Evolutionary conservation across 1,284 basidiomycete genomes (phyloP), one percentile per base, ranked within the genome.

Genomic region (Sporisorium iseilematis-ciliati): DNA sequence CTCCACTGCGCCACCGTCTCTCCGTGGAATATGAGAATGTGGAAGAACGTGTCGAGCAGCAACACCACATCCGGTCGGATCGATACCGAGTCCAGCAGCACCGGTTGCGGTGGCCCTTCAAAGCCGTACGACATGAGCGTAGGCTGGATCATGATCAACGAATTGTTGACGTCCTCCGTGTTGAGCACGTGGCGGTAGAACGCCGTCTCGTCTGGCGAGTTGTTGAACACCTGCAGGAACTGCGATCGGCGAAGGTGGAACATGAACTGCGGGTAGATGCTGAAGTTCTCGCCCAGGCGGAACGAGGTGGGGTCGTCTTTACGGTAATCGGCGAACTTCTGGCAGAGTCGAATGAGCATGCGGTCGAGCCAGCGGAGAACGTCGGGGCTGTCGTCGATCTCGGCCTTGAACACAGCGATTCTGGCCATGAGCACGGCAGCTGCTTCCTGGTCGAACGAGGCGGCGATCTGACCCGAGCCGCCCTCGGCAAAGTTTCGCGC

Each of bases 181-280:
- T 98, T 96, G 60, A 99, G 88, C 48, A 98, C 91, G 86, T 98
- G 97, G 76, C 95, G 95, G 87, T 98, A 98, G 89, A 97, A 99
- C 18, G 96, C 97, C 26, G 95, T 98, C 88, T 99, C 96, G 86
- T 99, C 96, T 7, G 96, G 96, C 88, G 94, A 97, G 88, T 98
- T 99, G 88, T 99, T 99, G 87, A 99, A 99, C 61, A 99, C 96
- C 87, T 99, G 97, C 86, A 99, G 88, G 89, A 99, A 99, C 87
- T 99, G 96, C 88, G 93, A 94, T 85, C 97, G 88, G 65, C 97
- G 90, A 69, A 99, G 87, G 87, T 99, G 97, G 92, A 99, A 99
- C 97, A 99, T 99, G 88, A 99, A 99, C 86, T 99, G 97, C 35
- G 97, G 97, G 87, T 99, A 99, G 83, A 99, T 99, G 86, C 93